Evolutionary conservation across 164 flowering plant genomes (phyloP).

Genomic region (Hamamelis virginiana): DNA sequence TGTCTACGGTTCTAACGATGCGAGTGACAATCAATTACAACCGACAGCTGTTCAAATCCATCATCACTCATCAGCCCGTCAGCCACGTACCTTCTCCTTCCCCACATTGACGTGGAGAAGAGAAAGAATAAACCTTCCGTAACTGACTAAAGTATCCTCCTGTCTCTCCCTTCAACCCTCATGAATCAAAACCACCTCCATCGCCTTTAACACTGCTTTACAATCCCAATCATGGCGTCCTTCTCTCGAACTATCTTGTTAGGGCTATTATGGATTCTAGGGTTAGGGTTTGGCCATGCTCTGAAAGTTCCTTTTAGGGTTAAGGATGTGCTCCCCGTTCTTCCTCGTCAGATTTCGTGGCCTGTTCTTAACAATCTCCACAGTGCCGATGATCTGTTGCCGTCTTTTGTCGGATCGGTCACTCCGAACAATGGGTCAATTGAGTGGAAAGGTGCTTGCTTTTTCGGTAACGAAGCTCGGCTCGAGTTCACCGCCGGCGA

Average conservation of each 20-base stretch:
- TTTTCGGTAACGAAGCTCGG: slow-evolving; percentile 64
- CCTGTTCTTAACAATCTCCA: slow-evolving; percentile 83
- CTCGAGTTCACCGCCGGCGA: slow-evolving; percentile 61
- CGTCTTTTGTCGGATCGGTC: slow-evolving; percentile 76
- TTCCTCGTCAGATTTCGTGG: slow-evolving; percentile 91
- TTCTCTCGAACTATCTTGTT: slow-evolving; percentile 8
- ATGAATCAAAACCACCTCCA: neutral
- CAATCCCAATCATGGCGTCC: neutral
- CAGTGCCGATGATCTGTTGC: slow-evolving; percentile 85
- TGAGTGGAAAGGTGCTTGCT: slow-evolving; percentile 94
- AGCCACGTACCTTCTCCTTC: no score
- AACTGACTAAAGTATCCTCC: no score
- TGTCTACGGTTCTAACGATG: no score
- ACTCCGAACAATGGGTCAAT: slow-evolving; percentile 60
- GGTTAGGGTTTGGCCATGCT: slow-evolving; percentile 42
- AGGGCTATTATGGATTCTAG: slow-evolving; percentile 17
- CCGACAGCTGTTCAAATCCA: no score
- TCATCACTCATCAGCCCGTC: no score
- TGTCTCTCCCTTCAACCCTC: neutral
- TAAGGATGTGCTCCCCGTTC: slow-evolving; percentile 83
- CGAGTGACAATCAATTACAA: no score
- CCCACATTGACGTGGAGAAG: no score
- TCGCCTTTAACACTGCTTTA: neutral
- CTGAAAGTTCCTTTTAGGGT: slow-evolving; percentile 72
- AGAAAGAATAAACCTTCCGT: no score